These are phyloP conservation scores for Mangifera indica DNA, from an alignment of 345 rosid species.

Conservation along the genomic window DNA sequence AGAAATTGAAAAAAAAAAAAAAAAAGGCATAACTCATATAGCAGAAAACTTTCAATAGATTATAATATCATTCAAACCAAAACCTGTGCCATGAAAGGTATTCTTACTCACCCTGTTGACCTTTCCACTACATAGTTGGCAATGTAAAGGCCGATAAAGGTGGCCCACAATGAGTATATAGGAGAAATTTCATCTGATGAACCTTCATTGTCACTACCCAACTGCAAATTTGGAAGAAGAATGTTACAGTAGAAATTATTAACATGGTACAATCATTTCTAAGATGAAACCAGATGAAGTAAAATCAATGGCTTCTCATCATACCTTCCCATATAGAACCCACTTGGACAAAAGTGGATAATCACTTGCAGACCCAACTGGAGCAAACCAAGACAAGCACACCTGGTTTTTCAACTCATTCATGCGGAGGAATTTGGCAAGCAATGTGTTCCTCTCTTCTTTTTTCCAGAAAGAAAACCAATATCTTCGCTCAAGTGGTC, in stretches of 20 bases:
- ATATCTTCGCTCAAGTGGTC: constrained; percentile 43
- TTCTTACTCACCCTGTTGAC: constrained; percentile 82
- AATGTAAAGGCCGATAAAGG: constrained; percentile 96
- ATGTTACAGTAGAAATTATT: constrained; percentile 12
- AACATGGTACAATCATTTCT: constrained; percentile 10
- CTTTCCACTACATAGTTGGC: constrained; percentile 98
- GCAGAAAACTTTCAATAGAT: not conserved
- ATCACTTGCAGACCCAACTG: constrained; percentile 98
- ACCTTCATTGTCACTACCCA: constrained; percentile 63
- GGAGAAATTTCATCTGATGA: constrained; percentile 94
- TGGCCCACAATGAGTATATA: constrained; percentile 97
- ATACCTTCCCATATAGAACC: constrained; percentile 97
- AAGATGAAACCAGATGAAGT: constrained; percentile 1
- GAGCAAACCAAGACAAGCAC: constrained; percentile 99
- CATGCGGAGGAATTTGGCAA: constrained; percentile 68
- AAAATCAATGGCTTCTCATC: constrained; percentile 6
- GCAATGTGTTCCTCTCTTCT: constrained; percentile 65
- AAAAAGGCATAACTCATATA: constrained; percentile 2
- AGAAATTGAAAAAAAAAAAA: constrained; percentile 2
- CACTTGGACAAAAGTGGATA: constrained; percentile 96
- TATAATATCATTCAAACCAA: constrained; percentile 5
- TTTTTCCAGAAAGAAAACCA: constrained; percentile 80
- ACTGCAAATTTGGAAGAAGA: constrained; percentile 31
- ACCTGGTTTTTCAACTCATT: constrained; percentile 90
- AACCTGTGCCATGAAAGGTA: not conserved